Evolutionary conservation across 257 asterid species (phyloP), one percentile per base, ranked within the genome.

Genomic region (Rubia yunnanensis): DNA sequence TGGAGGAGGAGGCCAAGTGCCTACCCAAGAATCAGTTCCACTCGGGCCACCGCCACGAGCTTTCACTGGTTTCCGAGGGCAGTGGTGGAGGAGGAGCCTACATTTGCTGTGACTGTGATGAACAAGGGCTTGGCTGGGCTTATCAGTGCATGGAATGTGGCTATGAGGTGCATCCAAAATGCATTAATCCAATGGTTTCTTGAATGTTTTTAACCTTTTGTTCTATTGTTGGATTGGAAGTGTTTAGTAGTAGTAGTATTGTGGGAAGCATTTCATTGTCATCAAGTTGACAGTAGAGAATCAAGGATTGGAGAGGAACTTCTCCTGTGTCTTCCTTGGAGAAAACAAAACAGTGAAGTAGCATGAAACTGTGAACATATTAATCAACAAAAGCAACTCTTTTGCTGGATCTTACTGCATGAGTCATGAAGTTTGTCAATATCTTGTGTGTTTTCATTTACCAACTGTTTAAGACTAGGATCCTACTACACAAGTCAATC

Each of bases 101-200:
- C 46, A 81, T 88, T 35, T 88, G 96, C 48, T 88, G 96, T 50
- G 89, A 77, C 64, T 88, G 96, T 34, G 91, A 86, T 28, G 96
- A 88, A 67, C 96, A 86, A 56, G 96, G 95, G 70, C 79, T 79
- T 22, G 92, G 96, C 10, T 88, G 96, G 96, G 94, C 84, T 2
- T 88, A 88, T 34, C 86, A 78, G 76, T 88, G 95, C 74, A 74
- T 85, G 4, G 80, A 74, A 24, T 85, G 95, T 60, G 95, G 95
- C 23, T 88, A 83, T 69, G 91, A 85, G 82, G 84, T 88, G 73
- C 94, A 88, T 62, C 83, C 94, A 17, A 83, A 83, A 77, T 88
- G 90, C 53, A 79, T 83, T 46, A 75, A 70, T 31, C 60, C 74
- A 11, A 8, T n/a, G 48, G 38, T 50, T 50, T 44, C 52, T 44